Evolutionary conservation across 2,329 filamentous ascomycete species (phyloP).

Genomic region (Epichloe festucae): DNA sequence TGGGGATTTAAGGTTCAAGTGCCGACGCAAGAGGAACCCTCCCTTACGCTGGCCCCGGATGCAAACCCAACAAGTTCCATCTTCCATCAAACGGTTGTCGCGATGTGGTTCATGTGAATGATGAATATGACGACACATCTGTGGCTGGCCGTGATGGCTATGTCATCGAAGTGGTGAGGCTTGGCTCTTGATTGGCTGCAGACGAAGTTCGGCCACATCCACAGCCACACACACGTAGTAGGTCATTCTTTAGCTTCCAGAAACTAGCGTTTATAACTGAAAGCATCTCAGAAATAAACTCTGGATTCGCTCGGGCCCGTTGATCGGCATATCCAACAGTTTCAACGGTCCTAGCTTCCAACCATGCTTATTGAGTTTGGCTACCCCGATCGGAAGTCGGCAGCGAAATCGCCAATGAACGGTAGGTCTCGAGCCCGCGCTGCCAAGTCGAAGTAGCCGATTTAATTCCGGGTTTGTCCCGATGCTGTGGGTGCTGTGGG

Average conservation of each 20-base stretch:
- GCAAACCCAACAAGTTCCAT: not conserved
- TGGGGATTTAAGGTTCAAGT: not conserved
- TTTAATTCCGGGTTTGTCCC: too few species aligned
- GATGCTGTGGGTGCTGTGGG: too few species aligned
- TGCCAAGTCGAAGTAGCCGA: not conserved
- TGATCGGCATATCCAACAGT: not conserved
- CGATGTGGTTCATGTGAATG: not conserved
- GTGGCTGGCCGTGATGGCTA: constrained; percentile 2
- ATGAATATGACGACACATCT: not conserved
- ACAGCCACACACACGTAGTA: not conserved
- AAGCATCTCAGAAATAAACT: too few species aligned
- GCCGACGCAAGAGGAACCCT: not conserved
- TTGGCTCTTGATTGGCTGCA: not conserved
- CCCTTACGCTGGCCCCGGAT: not conserved
- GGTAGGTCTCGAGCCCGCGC: not conserved
- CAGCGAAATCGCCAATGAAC: not conserved
- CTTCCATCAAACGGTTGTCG: not conserved
- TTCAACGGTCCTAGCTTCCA: not conserved
- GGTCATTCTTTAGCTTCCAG: too few species aligned
- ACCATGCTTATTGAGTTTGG: not conserved
- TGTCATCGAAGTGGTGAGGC: not conserved
- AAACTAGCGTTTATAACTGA: too few species aligned
- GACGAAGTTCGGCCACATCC: not conserved
- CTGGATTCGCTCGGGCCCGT: too few species aligned
- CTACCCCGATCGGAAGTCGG: not conserved